These are phyloP conservation scores for Colletotrichum sp. DNA, from an alignment of 2,329 filamentous ascomycete genomes.

Conservation along the genomic window DNA sequence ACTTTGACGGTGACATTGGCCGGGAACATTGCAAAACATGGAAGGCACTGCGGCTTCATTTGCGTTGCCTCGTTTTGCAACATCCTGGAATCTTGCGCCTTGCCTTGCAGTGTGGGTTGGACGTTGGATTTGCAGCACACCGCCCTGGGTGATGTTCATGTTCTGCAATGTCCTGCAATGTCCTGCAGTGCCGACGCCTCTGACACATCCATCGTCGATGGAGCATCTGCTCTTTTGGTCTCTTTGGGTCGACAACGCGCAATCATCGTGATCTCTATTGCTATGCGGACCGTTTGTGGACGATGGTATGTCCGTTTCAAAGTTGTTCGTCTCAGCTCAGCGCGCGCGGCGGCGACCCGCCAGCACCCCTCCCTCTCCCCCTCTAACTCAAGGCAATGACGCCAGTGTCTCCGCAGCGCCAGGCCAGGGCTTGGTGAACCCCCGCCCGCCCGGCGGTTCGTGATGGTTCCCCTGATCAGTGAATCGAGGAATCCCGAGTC, in stretches of 20 bases:
- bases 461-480: constrained; percentile 11
- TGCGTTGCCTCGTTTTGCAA: neutral
- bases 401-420: constrained; percentile 14
- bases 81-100: neutral
- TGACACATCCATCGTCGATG: constrained; percentile 5
- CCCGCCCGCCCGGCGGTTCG: constrained; percentile 3
- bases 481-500: constrained; percentile 1
- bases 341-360: neutral
- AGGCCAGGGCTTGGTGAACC: constrained; percentile 11
- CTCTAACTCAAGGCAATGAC: constrained; percentile 7
- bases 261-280: neutral
- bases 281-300: neutral
- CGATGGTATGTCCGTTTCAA: constrained; percentile 12
- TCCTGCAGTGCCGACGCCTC: neutral
- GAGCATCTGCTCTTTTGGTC: neutral
- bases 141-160: neutral
- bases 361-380: neutral
- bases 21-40: neutral
- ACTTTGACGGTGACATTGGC: neutral
- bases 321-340: neutral
- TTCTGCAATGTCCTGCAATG: neutral
- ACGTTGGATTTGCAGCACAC: neutral
- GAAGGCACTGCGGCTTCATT: neutral
- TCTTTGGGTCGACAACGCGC: neutral
- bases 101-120: neutral